Percentiles rank a stretch among this genome's conserved stretches.
Conservation (phyloP, 1,139 yeast species). For the Protomyces gravidus region DNA sequence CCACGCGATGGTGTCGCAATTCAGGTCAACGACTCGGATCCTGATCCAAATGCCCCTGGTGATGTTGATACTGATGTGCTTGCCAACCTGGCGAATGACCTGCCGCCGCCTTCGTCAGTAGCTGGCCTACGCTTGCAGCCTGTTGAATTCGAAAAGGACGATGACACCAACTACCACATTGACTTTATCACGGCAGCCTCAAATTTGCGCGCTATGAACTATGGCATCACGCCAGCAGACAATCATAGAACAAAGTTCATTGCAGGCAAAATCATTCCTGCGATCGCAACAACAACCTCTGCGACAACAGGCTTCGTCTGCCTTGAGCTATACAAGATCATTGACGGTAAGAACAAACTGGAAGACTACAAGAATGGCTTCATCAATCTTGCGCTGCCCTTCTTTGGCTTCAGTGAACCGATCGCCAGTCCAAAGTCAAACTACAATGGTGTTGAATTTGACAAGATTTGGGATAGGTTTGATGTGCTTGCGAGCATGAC, state of each 20-base stretch:
- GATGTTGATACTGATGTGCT: slow-evolving; percentile 50
- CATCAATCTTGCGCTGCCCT: slow-evolving; percentile 88
- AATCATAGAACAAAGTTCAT: slow-evolving; percentile 70
- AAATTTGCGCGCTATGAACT: slow-evolving; percentile 89
- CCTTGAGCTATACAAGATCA: slow-evolving; percentile 85
- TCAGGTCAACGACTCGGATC: slow-evolving; percentile 84
- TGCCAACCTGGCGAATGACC: slow-evolving; percentile 60
- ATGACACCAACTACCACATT: slow-evolving; percentile 91
- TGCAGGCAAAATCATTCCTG: slow-evolving; percentile 60
- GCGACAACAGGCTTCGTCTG: slow-evolving; percentile 92
- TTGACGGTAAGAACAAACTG: slow-evolving; percentile 59
- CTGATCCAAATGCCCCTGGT: slow-evolving; percentile 66
- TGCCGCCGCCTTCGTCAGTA: slow-evolving; percentile 84
- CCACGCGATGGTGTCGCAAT: slow-evolving; percentile 76
- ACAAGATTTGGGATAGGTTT: slow-evolving; percentile 93
- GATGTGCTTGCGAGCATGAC: slow-evolving; percentile 75
- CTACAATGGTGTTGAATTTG: slow-evolving; percentile 75
- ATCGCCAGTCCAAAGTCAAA: slow-evolving; percentile 75
- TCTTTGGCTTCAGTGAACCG: slow-evolving; percentile 96
- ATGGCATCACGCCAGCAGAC: slow-evolving; percentile 70
- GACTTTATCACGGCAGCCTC: slow-evolving; percentile 97
- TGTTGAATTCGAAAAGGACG: slow-evolving; percentile 95
- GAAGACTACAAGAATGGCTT: slow-evolving; percentile 94
- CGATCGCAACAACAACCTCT: slow-evolving; percentile 97
- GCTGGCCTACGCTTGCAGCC: slow-evolving; percentile 84